phyloP scores from a whole-genome alignment of 352 stramenopile genomes.

The Phytopythium cucurbitacearum region DNA sequence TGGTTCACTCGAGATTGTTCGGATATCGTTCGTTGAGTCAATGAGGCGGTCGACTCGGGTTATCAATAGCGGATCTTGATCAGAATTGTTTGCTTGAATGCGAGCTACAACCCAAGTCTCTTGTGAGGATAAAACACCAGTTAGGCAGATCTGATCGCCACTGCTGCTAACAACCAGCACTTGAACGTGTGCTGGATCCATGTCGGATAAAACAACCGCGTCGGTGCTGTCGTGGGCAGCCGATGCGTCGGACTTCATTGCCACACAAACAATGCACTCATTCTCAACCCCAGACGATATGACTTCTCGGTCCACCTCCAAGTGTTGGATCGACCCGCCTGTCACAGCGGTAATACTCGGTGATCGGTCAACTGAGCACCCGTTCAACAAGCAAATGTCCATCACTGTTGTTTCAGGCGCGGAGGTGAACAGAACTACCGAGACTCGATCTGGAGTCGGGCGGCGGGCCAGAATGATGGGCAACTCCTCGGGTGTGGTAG shows the following conservation, averaged over 20 bases:
- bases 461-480: conserved; percentile 21
- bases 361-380: no score
- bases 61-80: not conserved
- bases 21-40: conserved; percentile 2
- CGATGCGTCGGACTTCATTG: not conserved
- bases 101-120: conserved; percentile 29
- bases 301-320: not conserved
- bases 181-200: conserved; percentile 13
- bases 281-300: not conserved
- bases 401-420: not conserved
- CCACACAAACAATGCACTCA: not conserved
- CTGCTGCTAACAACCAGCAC: conserved; percentile 25
- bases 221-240: not conserved
- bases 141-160: conserved; percentile 34
- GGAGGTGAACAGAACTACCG: conserved; percentile 5
- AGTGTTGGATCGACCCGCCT: not conserved
- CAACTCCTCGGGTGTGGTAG: not conserved
- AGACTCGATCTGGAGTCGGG: conserved; percentile 2
- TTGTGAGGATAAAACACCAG: conserved; percentile 10
- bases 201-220: not conserved
- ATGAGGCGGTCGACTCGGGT: conserved; percentile 7
- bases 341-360: not conserved
- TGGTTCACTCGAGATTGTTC: not conserved
- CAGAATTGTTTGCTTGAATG: conserved; percentile 1
- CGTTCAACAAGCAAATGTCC: no score